These are phyloP conservation scores for Candida tunisiensis DNA, from an alignment of 1,139 yeast genomes.

Conservation along the genomic window DNA sequence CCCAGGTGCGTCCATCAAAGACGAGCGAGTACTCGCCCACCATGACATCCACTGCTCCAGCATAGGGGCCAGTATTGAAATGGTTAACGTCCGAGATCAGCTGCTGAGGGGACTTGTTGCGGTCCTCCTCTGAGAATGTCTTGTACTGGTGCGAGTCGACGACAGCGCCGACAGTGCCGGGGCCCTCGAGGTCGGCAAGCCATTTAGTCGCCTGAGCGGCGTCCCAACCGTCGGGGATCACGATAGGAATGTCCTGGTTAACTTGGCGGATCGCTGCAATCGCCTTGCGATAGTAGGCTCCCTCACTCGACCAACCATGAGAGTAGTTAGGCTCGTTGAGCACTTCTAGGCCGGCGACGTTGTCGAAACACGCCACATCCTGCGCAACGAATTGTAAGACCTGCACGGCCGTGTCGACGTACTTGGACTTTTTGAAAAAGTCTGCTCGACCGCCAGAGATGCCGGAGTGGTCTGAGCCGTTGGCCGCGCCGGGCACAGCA, in stretches of 20 bases:
- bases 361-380: constrained; percentile 41
- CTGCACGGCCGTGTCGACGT: constrained; percentile 31
- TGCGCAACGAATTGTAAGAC: constrained; percentile 43
- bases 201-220: constrained; percentile 63
- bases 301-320: constrained; percentile 23
- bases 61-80: constrained; percentile 25
- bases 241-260: constrained; percentile 45
- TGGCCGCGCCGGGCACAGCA: constrained; percentile 88
- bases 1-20: constrained; percentile 62
- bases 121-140: constrained; percentile 68
- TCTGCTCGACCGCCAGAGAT: constrained; percentile 39
- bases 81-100: constrained; percentile 38
- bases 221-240: constrained; percentile 94
- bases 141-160: constrained; percentile 79
- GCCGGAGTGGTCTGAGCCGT: constrained; percentile 74
- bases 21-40: constrained; percentile 91
- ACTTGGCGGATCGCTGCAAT: constrained; percentile 38
- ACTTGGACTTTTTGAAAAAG: constrained; percentile 36
- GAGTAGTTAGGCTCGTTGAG: constrained; percentile 70
- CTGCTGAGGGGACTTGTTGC: constrained; percentile 42
- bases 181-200: constrained; percentile 27
- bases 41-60: constrained; percentile 47
- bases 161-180: constrained; percentile 36
- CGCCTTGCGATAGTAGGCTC: constrained; percentile 53
- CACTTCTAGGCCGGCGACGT: constrained; percentile 67